A percentile compares a stretch with the other conserved stretches of the same genome.
Conservation (phyloP, 73 alveolate genomes). For the Halteria grandinella region DNA sequence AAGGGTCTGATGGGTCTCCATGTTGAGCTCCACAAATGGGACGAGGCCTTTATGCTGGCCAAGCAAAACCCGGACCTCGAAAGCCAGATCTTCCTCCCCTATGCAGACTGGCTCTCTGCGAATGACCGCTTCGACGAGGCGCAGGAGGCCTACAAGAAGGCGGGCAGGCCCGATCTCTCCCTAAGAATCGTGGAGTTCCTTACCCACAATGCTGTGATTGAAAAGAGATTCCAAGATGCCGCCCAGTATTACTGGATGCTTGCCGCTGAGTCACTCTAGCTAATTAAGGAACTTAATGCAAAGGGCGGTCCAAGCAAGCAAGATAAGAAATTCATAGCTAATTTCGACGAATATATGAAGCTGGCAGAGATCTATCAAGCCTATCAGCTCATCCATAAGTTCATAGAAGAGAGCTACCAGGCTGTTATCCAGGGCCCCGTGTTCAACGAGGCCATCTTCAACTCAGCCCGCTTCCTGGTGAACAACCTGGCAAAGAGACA, state of each 20-base stretch:
- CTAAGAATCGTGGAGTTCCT: constrained; percentile 84
- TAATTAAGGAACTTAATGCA: constrained; percentile 76
- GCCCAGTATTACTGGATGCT: constrained; percentile 89
- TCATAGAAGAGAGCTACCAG: constrained; percentile 88
- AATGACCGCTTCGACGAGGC: constrained; percentile 97
- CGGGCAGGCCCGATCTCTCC: constrained; percentile 88
- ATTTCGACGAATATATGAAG: constrained; percentile 80
- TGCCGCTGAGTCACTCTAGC: constrained; percentile 83
- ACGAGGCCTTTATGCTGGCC: constrained; percentile 91
- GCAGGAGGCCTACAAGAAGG: constrained; percentile 93
- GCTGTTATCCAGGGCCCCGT: constrained; percentile 75
- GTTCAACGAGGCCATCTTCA: constrained; percentile 84
- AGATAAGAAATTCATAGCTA: constrained; percentile 69
- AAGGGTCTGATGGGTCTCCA: constrained; percentile 89
- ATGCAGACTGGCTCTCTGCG: constrained; percentile 92
- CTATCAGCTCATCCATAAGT: constrained; percentile 83
- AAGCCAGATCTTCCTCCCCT: constrained; percentile 87
- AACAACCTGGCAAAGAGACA: constrained; percentile 68
- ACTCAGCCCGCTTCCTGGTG: constrained; percentile 84
- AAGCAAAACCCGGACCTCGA: constrained; percentile 76
- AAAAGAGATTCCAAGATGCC: constrained; percentile 94
- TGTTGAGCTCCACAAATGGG: constrained; percentile 96
- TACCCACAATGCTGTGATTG: constrained; percentile 89
- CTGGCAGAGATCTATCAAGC: constrained; percentile 89
- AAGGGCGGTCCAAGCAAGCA: constrained; percentile 75